These are phyloP conservation scores for Chrysoporthe deuterocubensis DNA, from an alignment of 2,329 filamentous ascomycete species.

Conservation along the genomic window DNA sequence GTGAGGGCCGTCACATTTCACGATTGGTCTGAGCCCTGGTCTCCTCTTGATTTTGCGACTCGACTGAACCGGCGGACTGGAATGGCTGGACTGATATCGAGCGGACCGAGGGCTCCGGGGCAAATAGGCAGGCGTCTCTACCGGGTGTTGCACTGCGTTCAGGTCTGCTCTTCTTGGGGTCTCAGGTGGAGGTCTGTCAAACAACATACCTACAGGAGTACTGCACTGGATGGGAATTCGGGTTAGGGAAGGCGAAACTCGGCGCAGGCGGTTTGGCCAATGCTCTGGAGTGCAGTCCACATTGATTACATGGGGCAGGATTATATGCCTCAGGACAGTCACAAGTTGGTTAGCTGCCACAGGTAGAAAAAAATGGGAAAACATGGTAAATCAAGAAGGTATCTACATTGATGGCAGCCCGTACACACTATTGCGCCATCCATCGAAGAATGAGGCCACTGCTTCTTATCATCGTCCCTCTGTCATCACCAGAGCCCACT, in stretches of 20 bases:
- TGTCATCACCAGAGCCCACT: not conserved
- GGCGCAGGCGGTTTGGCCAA: conserved; percentile 14
- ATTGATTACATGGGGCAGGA: conserved; percentile 12
- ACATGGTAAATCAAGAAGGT: too few species aligned
- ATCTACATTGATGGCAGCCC: too few species aligned
- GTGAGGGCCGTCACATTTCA: too few species aligned
- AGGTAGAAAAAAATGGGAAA: conserved; percentile 18
- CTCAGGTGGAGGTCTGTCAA: not conserved
- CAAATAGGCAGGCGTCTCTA: conserved; percentile 19
- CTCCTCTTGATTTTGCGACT: conserved; percentile 10
- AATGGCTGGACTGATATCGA: not conserved
- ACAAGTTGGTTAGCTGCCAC: conserved; percentile 21
- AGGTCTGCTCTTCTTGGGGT: conserved; percentile 18
- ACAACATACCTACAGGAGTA: conserved; percentile 8
- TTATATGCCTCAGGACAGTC: conserved; percentile 3
- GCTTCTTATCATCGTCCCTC: not conserved
- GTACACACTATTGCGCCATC: too few species aligned
- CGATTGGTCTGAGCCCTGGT: not conserved
- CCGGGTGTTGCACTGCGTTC: conserved; percentile 23
- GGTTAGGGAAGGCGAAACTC: not conserved
- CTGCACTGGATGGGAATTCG: conserved; percentile 15
- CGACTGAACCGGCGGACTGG: conserved; percentile 6
- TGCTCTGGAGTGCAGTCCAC: conserved; percentile 4
- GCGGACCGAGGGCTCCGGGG: not conserved
- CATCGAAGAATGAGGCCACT: too few species aligned